Evolutionary conservation across 495 filamentous ascomycete genomes (phyloP).

Genomic region (Penicillium alfredii): DNA sequence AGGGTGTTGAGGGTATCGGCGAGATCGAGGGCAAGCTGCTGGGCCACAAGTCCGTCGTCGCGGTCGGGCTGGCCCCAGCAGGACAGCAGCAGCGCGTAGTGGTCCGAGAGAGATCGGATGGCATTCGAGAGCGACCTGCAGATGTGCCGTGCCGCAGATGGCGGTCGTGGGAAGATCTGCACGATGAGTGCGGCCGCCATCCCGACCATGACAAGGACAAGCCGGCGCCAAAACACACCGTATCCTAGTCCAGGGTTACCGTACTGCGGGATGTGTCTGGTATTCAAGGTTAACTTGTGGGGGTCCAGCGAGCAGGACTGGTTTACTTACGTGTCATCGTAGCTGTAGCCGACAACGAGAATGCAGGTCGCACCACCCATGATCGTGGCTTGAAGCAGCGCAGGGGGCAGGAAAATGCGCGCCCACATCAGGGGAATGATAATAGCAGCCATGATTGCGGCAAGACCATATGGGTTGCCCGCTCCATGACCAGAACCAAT

Average conservation of each 20-base stretch:
- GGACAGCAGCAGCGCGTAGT: slow-evolving; percentile 42
- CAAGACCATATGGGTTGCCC: slow-evolving; percentile 40
- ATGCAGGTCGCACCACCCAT: slow-evolving; percentile 39
- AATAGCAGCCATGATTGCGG: slow-evolving; percentile 31
- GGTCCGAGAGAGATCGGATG: slow-evolving; percentile 35
- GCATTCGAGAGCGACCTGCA: slow-evolving; percentile 35
- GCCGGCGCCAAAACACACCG: slow-evolving; percentile 40
- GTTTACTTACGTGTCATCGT: slow-evolving; percentile 32
- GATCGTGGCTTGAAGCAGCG: slow-evolving; percentile 27
- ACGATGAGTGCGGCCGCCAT: slow-evolving; percentile 33
- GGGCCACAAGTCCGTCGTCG: slow-evolving; percentile 23
- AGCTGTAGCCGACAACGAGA: slow-evolving; percentile 37
- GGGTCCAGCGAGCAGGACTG: not conserved
- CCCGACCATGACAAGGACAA: slow-evolving; percentile 38
- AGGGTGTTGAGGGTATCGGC: slow-evolving; percentile 26
- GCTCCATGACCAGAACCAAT: slow-evolving; percentile 38
- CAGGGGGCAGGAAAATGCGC: slow-evolving; percentile 29
- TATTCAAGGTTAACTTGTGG: slow-evolving; percentile 1
- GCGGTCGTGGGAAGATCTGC: slow-evolving; percentile 39
- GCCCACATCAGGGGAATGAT: slow-evolving; percentile 32
- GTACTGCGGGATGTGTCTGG: slow-evolving; percentile 32
- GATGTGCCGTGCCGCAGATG: slow-evolving; percentile 37
- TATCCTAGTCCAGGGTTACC: slow-evolving; percentile 41
- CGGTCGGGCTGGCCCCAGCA: slow-evolving; percentile 30
- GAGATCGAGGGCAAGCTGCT: slow-evolving; percentile 31